Evolutionary conservation across 139 green algal species (phyloP), one percentile per base, ranked within the genome.

Genomic region (Gonium pectorale): DNA sequence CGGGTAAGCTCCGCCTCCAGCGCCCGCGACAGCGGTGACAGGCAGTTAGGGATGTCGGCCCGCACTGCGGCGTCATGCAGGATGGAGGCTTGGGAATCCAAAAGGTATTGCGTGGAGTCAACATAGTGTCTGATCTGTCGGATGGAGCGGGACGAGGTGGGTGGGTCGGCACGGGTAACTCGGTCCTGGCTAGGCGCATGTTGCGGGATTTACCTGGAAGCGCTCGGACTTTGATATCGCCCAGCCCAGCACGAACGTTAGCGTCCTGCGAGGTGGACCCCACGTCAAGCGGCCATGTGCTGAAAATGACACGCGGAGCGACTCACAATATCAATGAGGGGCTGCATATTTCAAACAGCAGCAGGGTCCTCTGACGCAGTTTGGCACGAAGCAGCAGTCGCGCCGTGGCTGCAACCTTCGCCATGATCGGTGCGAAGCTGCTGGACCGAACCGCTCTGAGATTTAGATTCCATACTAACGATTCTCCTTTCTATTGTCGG

Each of bases 161-260:
- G 24, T n/a, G 27, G 31, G 66, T 49, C 33, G 35, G 38, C 56
- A 64, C 56, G 29, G 19, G 17, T 9, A 27, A 64, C 56, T 64
- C 22, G 62, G 27, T 68, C 17, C n/a, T 40, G n/a, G 6, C n/a
- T n/a, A n/a, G n/a, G n/a, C n/a, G n/a, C 17, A 68, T 22, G 37
- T 59, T 38, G 40, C 67, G 19, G 37, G 56, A 29, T 35, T 56
- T 41, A 79, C 70, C 72, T 49, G 51, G 51, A 80, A 80, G 2
- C 72, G 33, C 11, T 80, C 72, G 33, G 27, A 37, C 0, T 51
- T 67, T 1, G 51, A 67, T 7, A 80, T 80, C 6, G 51, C 33
- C 72, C 72, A 80, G 17, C 72, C 72, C 1, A 80, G 37, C 15
- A 66, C 52, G 22, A 80, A 80, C 5, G 72, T 80, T 0, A 80